These are phyloP conservation scores for Picea glauca DNA, from an alignment of 75 land plant species.

Conservation along the genomic window DNA sequence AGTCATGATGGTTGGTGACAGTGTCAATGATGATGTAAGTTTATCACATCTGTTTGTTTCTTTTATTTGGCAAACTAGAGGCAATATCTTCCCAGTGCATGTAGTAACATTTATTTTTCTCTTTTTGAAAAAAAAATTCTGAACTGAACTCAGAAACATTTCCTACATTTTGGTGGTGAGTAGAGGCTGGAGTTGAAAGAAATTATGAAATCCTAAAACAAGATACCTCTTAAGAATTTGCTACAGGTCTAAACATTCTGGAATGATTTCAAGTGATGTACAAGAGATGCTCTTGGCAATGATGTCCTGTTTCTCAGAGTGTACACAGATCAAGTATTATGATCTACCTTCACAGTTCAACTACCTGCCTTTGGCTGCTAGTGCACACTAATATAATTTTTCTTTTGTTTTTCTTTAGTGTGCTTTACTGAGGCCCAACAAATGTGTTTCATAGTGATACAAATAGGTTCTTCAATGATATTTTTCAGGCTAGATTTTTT, in stretches of 20 bases:
- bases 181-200: neutral
- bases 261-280: neutral
- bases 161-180: neutral
- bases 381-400: no score
- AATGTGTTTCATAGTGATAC: neutral
- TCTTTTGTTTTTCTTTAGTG: no score
- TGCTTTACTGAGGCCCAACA: neutral
- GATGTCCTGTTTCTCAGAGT: no score
- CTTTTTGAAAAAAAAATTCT: neutral
- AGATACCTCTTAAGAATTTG: neutral
- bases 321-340: no score
- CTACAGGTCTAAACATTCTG: neutral
- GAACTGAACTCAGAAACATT: neutral
- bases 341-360: no score
- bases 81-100: neutral
- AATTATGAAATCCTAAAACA: conserved; percentile 1
- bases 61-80: neutral
- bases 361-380: no score
- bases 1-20: conserved; percentile 97
- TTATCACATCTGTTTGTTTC: neutral
- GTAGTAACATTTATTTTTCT: neutral
- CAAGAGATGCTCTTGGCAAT: neutral
- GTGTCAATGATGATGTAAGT: conserved; percentile 79
- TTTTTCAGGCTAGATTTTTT: neutral
- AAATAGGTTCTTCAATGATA: neutral